phyloP scores from a whole-genome alignment of 75 land plant species.

The Selaginella moellendorffii region DNA sequence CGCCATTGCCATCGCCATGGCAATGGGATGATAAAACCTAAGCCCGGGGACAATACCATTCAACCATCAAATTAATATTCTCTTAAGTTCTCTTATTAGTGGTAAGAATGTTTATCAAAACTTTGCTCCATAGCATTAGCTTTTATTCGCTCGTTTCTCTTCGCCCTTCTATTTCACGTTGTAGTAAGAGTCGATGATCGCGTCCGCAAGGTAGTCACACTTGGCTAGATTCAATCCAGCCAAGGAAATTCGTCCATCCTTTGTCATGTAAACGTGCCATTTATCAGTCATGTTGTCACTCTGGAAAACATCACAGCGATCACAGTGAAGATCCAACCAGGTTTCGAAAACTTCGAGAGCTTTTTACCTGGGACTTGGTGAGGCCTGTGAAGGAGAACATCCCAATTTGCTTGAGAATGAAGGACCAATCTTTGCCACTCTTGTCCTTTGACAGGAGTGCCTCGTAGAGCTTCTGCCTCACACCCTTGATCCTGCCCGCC shows the following conservation, averaged over 20 bases:
- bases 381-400: constrained; percentile 97
- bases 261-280: constrained; percentile 99
- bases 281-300: constrained; percentile 93
- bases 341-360: too few relatives aligned
- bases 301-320: constrained; percentile 47
- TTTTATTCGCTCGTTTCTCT: too few relatives aligned
- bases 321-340: too few relatives aligned
- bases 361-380: constrained; percentile 82
- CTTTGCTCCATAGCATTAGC: too few relatives aligned
- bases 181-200: constrained; percentile 85
- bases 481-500: constrained; percentile 93
- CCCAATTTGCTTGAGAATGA: constrained; percentile 88
- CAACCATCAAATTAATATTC: too few relatives aligned
- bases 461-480: constrained; percentile 78
- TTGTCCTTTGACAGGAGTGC: constrained; percentile 68
- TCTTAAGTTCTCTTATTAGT: too few relatives aligned
- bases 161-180: too few relatives aligned
- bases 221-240: constrained; percentile 82
- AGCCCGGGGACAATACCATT: too few relatives aligned
- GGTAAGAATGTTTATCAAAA: too few relatives aligned
- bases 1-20: too few relatives aligned
- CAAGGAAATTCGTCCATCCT: constrained; percentile 97
- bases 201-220: constrained; percentile 92
- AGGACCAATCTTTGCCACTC: constrained; percentile 93
- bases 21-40: too few relatives aligned